Base-by-base conservation (phyloP, 176 grass and related monocot species). In the Dendrocalamus sinicus region DNA sequence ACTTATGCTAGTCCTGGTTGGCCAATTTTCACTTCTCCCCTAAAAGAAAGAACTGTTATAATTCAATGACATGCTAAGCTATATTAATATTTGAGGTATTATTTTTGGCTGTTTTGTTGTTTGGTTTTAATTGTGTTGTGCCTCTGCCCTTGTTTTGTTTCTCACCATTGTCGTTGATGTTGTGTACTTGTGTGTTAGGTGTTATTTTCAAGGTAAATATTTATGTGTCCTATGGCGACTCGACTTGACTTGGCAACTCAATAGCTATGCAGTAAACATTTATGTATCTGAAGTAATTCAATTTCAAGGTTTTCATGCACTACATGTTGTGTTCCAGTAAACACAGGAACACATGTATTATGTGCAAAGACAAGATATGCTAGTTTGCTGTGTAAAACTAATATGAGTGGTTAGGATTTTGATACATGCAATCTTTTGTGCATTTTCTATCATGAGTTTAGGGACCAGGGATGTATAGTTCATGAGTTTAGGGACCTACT, bases 241-340 rank as follows among this genome's bases (percentile, higher is more conserved):
- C 5, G 9, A 61, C n/a, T 61, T 11, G 9, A 59, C 2, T 59
- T 9, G 12, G 5, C 9, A 11, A 63, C 23, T 62, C 13, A 59
- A 59, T 28, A 28, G 13, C 61, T 14, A 60, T 60, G 9, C n/a
- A 23, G 12, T 7, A 64, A 30, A 30, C 10, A 59, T 77, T 77
- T 59, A 55, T 59, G 53, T 43, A 77, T 23, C 5, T 41, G 53
- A 32, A 51, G 10, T 51, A 50, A 37, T 50, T 66, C 16, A 66
- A 22, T 50, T 50, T 67, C 1, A 35, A 79, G 60, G 26, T 61
- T 78, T 65, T 35, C 6, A 37, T 67, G 60, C 16, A 50, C 24
- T 79, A 66, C 60, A 79, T 79, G 22, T 23, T 60, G 61, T 14
- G 61, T 64, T 64, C 61, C 24, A 64, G 26, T 64, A 28, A 30